These are phyloP conservation scores for Nakaseomyces kungkrabaensis DNA, from an alignment of 1,139 yeast species.

Conservation along the genomic window DNA sequence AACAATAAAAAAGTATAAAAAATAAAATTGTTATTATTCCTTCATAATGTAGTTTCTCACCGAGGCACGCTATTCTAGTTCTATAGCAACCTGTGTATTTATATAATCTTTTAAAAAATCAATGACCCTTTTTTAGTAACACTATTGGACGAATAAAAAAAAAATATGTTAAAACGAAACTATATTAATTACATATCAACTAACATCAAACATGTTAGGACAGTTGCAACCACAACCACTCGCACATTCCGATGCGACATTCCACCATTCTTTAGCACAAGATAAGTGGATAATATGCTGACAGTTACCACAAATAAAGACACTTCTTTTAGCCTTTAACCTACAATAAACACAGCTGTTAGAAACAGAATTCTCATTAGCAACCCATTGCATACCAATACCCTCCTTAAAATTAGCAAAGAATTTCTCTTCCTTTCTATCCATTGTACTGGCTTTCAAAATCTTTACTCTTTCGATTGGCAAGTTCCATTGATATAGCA, in stretches of 20 bases:
- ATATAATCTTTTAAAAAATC: background rate
- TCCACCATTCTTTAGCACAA: slow-evolving; percentile 84
- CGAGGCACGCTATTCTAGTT: background rate
- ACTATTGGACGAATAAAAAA: no score
- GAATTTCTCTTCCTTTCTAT: slow-evolving; percentile 1
- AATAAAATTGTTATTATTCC: background rate
- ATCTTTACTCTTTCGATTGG: slow-evolving; percentile 70
- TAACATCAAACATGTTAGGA: slow-evolving; percentile 29
- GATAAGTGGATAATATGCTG: slow-evolving; percentile 69
- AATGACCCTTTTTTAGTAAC: background rate
- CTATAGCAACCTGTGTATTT: background rate
- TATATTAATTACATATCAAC: background rate
- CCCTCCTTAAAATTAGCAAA: slow-evolving; percentile 17
- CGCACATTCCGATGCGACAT: slow-evolving; percentile 54
- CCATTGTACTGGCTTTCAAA: slow-evolving; percentile 52
- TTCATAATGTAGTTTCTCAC: background rate
- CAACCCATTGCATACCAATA: slow-evolving; percentile 18
- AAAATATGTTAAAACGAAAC: no score
- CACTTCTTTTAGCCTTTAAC: slow-evolving; percentile 47
- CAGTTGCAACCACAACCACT: slow-evolving; percentile 88
- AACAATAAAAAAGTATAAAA: no score
- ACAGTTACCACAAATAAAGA: slow-evolving; percentile 63
- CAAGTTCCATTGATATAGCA: slow-evolving; percentile 74
- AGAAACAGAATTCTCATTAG: slow-evolving; percentile 7
- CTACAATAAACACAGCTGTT: slow-evolving; percentile 57